phyloP scores from a whole-genome alignment of 2,329 filamentous ascomycete species.

The Aspergillus jensenii region DNA sequence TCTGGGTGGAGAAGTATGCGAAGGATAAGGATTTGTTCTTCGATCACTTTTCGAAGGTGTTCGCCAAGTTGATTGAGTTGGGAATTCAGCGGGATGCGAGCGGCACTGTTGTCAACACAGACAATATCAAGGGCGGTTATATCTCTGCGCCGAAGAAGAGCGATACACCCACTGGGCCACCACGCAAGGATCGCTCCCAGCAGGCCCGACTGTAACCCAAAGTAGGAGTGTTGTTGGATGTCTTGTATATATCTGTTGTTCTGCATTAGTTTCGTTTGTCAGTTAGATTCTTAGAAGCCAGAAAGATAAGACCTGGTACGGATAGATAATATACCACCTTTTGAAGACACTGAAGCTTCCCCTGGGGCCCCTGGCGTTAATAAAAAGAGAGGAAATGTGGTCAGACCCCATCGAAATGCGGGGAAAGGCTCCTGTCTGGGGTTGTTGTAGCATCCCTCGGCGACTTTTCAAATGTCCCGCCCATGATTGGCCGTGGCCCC shows the following conservation, averaged over 20 bases:
- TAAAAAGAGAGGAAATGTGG: background rate
- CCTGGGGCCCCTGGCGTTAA: background rate
- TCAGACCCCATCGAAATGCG: slow-evolving; percentile 10
- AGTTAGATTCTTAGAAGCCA: background rate
- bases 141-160: slow-evolving; percentile 59
- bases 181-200: slow-evolving; percentile 8
- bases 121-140: slow-evolving; percentile 60
- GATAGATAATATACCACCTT: background rate
- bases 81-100: slow-evolving; percentile 57
- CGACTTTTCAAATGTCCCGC: background rate
- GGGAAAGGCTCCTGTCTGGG: background rate
- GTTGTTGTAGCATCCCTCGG: background rate
- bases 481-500: too few species aligned
- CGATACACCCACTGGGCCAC: slow-evolving; percentile 29
- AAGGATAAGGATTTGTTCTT: slow-evolving; percentile 64
- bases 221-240: background rate
- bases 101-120: slow-evolving; percentile 55
- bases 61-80: slow-evolving; percentile 61
- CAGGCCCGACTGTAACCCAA: slow-evolving; percentile 21
- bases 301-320: background rate
- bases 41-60: slow-evolving; percentile 58
- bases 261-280: background rate
- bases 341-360: slow-evolving; percentile 1
- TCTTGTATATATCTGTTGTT: background rate
- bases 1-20: slow-evolving; percentile 61